Evolutionary conservation across 306 rosid genomes (phyloP), one percentile per base, ranked within the genome.

Genomic region (Cucurbita maxima): DNA sequence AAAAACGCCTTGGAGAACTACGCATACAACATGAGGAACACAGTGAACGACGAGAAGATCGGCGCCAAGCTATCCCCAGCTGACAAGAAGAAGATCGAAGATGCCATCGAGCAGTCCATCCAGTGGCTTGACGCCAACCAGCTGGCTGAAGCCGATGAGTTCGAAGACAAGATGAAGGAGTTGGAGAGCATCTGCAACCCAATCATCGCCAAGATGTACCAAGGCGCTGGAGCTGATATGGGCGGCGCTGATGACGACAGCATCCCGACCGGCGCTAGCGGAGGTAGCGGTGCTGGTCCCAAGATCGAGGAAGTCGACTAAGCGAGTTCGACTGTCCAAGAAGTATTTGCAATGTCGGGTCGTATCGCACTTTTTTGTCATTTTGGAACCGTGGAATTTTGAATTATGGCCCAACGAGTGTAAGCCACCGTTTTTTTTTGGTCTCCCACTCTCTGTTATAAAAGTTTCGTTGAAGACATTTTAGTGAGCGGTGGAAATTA

Each of bases 261-360:
- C 15, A 75, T 16, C 16, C 90, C 88, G 3, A 19, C 86, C 8
- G 87, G 88, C 34, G 85, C 83, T 52, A 76, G 83, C 15, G 52
- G 52, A 13, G 92, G 90, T 67, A 80, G 52, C 14, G 92, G 90
- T 67, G 82, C 92, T 1, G 90, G 92, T 15, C 92, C 92, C n/a
- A 88, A 88, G 90, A 88, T 88, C 19, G 92, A 88, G 83, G 92
- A 88, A 71, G 92, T 88, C 5, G 92, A 88, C 83, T 88, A 88
- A 84, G 15, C 47, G 7, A 1, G 10, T 45, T 44, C 11, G 59
- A 9, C 50, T 16, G 4, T 6, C 7, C 44, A 1, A 15, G 0
- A 18, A 11, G 8, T 5, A 1, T 9, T 13, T 43, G 6, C 34
- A 18, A 5, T 25, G 9, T 38, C 56, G 19, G 19, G 5, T 14